phyloP scores from a whole-genome alignment of 2,329 filamentous ascomycete genomes.

The Exophiala lecanii-corni region DNA sequence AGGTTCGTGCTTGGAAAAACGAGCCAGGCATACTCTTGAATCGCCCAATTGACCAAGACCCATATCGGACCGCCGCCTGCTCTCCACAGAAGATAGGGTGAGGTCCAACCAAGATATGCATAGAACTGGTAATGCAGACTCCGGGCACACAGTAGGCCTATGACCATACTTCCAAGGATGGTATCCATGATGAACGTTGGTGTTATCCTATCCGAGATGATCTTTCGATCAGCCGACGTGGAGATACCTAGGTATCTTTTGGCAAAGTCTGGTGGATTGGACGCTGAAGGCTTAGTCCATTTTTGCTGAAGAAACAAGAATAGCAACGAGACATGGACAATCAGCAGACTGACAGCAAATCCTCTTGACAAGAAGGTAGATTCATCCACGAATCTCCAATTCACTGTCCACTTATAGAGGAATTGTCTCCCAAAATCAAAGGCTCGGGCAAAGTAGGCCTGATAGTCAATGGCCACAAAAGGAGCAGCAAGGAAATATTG shows the following conservation, averaged over 20 bases:
- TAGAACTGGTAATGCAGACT: slow-evolving; percentile 96
- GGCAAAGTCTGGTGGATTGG: slow-evolving; percentile 54
- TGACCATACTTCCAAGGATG: slow-evolving; percentile 68
- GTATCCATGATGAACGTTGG: slow-evolving; percentile 71
- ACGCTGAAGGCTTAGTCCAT: slow-evolving; percentile 65
- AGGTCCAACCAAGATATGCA: slow-evolving; percentile 83
- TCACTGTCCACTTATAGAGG: slow-evolving; percentile 97
- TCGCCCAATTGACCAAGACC: slow-evolving; percentile 65
- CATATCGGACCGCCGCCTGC: slow-evolving; percentile 63
- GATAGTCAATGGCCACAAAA: slow-evolving; percentile 9
- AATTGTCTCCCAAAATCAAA: slow-evolving; percentile 92
- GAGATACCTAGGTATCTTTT: slow-evolving; percentile 38
- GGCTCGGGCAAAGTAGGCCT: slow-evolving; percentile 71
- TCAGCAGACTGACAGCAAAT: slow-evolving; percentile 66
- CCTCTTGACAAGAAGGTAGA: slow-evolving; percentile 66
- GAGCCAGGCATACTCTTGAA: slow-evolving; percentile 93
- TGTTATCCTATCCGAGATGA: slow-evolving; percentile 52
- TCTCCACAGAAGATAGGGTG: slow-evolving; percentile 81
- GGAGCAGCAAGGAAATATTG: slow-evolving; percentile 53
- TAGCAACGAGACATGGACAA: slow-evolving; percentile 62
- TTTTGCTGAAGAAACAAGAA: slow-evolving; percentile 59
- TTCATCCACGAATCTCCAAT: slow-evolving; percentile 94
- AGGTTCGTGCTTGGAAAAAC: slow-evolving; percentile 73
- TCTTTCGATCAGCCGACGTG: slow-evolving; percentile 10
- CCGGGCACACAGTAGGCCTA: slow-evolving; percentile 80